Conservation (phyloP, 352 stramenopile genomes). For the Elongisporangium anandrum region DNA sequence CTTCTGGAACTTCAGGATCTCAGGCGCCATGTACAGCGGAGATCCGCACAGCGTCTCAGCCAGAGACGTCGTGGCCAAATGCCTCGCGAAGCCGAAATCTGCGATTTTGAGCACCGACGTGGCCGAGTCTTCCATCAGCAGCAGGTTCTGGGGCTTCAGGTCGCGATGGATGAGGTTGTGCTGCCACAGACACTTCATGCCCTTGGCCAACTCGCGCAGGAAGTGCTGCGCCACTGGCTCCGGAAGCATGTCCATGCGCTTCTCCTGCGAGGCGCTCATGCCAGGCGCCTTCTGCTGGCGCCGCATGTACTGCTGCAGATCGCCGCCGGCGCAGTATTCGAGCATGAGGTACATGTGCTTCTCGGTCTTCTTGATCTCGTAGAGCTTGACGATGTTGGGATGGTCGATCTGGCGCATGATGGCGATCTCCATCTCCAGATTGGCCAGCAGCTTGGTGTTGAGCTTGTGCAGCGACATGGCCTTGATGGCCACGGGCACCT, state of each 20-base stretch:
- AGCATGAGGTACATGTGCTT: conserved; percentile 96
- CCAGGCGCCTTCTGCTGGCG: conserved; percentile 28
- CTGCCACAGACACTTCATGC: conserved; percentile 70
- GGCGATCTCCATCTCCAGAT: conserved; percentile 95
- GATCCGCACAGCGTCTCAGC: conserved; percentile 95
- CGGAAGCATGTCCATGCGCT: conserved; percentile 5
- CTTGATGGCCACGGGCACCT: conserved; percentile 91
- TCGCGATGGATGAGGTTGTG: conserved; percentile 87
- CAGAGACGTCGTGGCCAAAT: conserved; percentile 89
- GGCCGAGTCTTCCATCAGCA: conserved; percentile 75
- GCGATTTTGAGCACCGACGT: conserved; percentile 69
- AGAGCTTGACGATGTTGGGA: conserved; percentile 95
- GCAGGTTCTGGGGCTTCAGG: conserved; percentile 95
- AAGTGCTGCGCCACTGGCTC: conserved; percentile 61
- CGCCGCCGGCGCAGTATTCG: conserved; percentile 94
- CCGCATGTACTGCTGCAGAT: conserved; percentile 94
- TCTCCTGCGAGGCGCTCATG: background rate
- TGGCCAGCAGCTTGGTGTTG: conserved; percentile 94
- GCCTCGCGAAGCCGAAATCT: conserved; percentile 96
- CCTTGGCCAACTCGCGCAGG: conserved; percentile 54
- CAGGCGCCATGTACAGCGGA: conserved; percentile 97
- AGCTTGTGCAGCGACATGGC: conserved; percentile 92
- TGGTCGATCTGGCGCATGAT: conserved; percentile 95
- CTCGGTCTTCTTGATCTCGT: conserved; percentile 94
- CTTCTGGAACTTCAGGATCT: conserved; percentile 94